Evolutionary conservation across 2,329 filamentous ascomycete genomes (phyloP), one percentile per base, ranked within the genome.

Genomic region (Niveomyces coronatus): DNA sequence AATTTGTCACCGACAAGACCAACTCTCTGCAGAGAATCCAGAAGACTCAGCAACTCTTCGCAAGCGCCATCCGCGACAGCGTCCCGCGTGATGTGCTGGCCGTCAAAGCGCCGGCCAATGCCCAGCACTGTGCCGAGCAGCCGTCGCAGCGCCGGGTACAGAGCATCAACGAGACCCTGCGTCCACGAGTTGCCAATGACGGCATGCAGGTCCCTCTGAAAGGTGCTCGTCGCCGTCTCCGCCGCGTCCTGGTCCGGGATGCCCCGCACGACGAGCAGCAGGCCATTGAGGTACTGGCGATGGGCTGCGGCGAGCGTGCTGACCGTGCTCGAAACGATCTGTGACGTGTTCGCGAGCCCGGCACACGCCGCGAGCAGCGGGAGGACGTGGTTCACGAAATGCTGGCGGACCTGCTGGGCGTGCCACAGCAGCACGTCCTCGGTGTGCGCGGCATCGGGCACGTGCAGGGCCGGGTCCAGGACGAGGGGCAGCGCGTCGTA

Each of bases 1-100:
- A 83, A 82, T 34, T 64, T 67, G 49, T 83, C 77, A 18, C 79
- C 80, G 1, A 77, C 77, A 14, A 87, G 61, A 1, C 82, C 83
- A 16, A 85, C 74, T 32, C 71, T 67, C 46, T 71, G 63, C 13
- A 87, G 60, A 8, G 74, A 70, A 34, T 71, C 67, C 2, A 82
- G 61, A 14, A 85, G 57, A 28, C 65, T 53, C 20, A 74, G 56
- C 32, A 84, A 58, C 35, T 74, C 68, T 22, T 65, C 60, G 24
- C 67, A 64, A 40, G 70, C 64, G 35, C 49, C 55, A 3, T 62
- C 54, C 9, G 59, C 52, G 26, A 51, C 49, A 22, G 50, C 33
- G 8, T 57, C 49, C 15, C 53, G 47, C 19, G 52, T 42, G 18
- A 42, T 37, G 28, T 43, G 46, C 16, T 35, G 26, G 23, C 40